Conservation (phyloP, 1,284 basidiomycete genomes). For the Retiboletus flavoniger region DNA sequence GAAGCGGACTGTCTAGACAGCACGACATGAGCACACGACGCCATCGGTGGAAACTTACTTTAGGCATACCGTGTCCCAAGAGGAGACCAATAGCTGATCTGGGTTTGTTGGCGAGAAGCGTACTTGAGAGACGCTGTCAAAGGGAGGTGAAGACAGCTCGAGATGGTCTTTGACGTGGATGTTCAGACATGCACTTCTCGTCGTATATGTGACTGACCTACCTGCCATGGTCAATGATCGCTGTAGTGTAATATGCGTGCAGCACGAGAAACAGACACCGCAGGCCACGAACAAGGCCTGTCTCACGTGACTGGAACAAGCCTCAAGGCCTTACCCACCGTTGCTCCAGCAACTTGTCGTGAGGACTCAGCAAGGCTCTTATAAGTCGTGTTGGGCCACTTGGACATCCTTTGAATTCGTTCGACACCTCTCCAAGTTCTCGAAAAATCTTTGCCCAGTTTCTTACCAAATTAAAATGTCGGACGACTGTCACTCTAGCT, state of each 20-base stretch:
- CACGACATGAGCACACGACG: not conserved
- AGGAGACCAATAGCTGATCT: constrained; percentile 73
- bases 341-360: constrained; percentile 6
- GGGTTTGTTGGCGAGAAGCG: constrained; percentile 80
- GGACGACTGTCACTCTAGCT: not conserved
- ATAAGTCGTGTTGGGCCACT: not conserved
- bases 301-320: constrained; percentile 9
- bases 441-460: no score
- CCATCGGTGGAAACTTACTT: constrained; percentile 1
- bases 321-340: not conserved
- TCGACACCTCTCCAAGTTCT: not conserved
- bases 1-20: constrained; percentile 63
- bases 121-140: constrained; percentile 81
- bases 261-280: not conserved
- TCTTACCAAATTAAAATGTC: not conserved
- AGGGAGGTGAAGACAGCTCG: constrained; percentile 69
- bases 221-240: constrained; percentile 20
- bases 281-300: not conserved
- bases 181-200: not conserved
- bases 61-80: constrained; percentile 82
- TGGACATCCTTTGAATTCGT: not conserved
- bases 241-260: not conserved
- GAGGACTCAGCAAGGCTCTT: constrained; percentile 6
- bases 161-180: constrained; percentile 37
- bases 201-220: not conserved